Base-by-base conservation (phyloP, 257 asterid species). In the Forsythia suspensa region DNA sequence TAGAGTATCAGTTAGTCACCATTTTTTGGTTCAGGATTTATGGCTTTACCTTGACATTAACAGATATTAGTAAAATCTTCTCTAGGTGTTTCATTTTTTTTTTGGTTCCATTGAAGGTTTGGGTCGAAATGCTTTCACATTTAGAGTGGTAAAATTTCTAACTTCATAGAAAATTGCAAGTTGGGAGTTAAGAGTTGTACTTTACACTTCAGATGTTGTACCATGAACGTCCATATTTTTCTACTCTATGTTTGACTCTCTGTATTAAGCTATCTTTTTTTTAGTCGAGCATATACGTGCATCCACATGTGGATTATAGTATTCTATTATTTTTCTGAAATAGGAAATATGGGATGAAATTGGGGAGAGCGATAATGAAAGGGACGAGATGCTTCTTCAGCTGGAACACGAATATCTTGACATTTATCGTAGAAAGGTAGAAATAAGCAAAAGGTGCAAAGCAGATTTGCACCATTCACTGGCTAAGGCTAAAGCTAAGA, bases 401-500 rank as follows among this genome's bases (percentile, higher is more conserved):
- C 84, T 92, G 89, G 96, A 92, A 89, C 96, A 89, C 82, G 96
- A 92, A 82, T 92, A 96, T 82, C 94, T 92, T 15, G 93, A 88
- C 70, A 89, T 90, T 80, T 92, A 91, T 59, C 89, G 91, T 43
- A 84, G 86, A 84, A 89, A 86, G 81, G 96, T 92, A 6, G 97
- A 90, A 71, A 84, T 80, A 40, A 89, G 88, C 82, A 89, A 91
- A 81, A 83, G 89, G 78, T 80, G 82, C 84, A 90, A 89, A 76
- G 86, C 93, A 72, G 94, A 90, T 61, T 81, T 92, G 72, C 90
- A 79, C 51, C 91, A 84, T 84, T 84, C 86, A 42, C 85, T 92
- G 84, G 92, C 86, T 41, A 92, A 88, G 38, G 85, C 85, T 57
- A 91, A 92, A 78, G 91, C 94, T 39, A 94, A 90, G 86, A 90